Evolutionary conservation across 2,329 filamentous ascomycete genomes (phyloP), one percentile per base, ranked within the genome.

Genomic region (Xylaria sp.): DNA sequence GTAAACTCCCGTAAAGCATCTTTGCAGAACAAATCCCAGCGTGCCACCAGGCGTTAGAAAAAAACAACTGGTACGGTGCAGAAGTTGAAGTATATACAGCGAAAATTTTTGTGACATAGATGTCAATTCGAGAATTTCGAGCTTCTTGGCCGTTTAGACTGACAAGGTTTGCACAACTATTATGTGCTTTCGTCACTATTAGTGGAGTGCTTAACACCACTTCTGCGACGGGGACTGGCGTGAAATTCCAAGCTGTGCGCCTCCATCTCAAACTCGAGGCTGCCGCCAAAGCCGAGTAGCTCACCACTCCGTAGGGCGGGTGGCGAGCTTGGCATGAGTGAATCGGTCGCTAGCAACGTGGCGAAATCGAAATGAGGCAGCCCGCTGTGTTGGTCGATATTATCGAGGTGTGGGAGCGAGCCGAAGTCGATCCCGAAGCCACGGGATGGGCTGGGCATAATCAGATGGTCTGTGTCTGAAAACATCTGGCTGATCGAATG

Each of bases 401-500:
- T 79, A 62, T 80, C 77, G 63, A 77, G 77, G 46, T 81, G 81
- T 1, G 83, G 72, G n/a, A 78, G 72, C 4, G 80, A 78, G 60
- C 75, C 76, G 32, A 86, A 75, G 64, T 86, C 84, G 12, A 86
- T 72, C 46, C 85, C 82, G 30, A 76, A 78, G 39, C 81, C 73
- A 36, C 79, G 77, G 43, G 80, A 76, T 65, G 77, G 81, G 41
- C 78, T 75, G 2, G 75, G 81, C 69, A 73, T 80, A 10, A 78
- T 80, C 72, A 86, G 84, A 50, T 82, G 76, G 63, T 84, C 82
- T 10, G 81, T 82, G 68, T 90, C 87, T 8, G 86, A 89, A 23
- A 92, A 82, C 68, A 93, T 82, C 72, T 91, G 86, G 70, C 86
- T 87, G 41, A 93, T 83, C 25, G 89, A 73, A 30, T 68, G 67